Evolutionary conservation across 768 basidiomycete genomes (phyloP).

Genomic region (Pisolithus albus): DNA sequence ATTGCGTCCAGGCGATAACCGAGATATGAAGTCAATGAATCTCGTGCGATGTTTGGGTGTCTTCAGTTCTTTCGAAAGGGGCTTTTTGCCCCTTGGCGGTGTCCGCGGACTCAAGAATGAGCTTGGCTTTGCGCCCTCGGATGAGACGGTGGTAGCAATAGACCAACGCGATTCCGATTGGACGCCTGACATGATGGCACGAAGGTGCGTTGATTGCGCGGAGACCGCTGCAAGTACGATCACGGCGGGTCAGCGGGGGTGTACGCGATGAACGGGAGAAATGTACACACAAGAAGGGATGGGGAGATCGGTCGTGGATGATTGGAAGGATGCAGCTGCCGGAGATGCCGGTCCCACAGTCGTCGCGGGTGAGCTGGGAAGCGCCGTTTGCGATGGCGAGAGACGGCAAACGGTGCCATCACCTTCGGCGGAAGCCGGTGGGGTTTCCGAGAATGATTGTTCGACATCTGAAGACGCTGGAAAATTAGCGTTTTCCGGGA

Average conservation of each 20-base stretch:
- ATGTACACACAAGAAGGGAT: not conserved
- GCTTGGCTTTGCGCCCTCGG: conserved; percentile 6
- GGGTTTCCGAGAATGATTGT: not conserved
- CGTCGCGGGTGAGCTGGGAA: not conserved
- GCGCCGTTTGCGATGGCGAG: conserved; percentile 2
- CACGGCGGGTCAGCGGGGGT: not conserved
- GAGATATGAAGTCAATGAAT: conserved; percentile 27
- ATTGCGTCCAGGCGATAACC: conserved; percentile 23
- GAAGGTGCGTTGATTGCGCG: conserved; percentile 3
- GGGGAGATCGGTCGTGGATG: not conserved
- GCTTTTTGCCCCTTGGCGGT: conserved; percentile 14
- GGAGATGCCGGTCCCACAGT: conserved; percentile 1
- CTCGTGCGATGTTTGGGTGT: conserved; percentile 26
- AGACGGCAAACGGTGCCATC: not conserved
- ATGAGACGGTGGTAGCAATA: conserved; percentile 26
- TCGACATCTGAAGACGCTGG: conserved; percentile 20
- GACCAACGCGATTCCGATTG: conserved; percentile 20
- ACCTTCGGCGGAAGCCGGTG: not conserved
- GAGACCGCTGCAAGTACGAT: not conserved
- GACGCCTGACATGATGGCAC: not conserved
- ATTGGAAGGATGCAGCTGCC: not conserved
- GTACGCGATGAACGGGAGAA: not conserved
- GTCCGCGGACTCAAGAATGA: conserved; percentile 7
- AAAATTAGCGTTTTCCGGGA: conserved; percentile 20
- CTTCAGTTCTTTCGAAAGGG: conserved; percentile 14